Evolutionary conservation across 2,329 filamentous ascomycete genomes (phyloP), one percentile per base, ranked within the genome.

Genomic region (Apiospora arundinis): DNA sequence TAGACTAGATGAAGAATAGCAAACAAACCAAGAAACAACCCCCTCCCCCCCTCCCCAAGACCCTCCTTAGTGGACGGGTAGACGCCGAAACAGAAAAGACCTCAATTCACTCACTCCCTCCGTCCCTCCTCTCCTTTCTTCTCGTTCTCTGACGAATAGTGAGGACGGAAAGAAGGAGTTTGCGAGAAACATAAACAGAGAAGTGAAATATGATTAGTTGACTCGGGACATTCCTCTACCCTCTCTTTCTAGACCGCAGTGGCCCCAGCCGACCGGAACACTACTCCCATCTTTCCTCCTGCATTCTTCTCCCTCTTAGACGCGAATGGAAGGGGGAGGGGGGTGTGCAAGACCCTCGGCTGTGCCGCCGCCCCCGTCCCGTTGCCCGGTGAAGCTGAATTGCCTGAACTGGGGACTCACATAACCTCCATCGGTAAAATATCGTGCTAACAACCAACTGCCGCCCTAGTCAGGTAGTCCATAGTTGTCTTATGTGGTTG

Each of bases 31-130:
- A 60, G 32, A 63, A 18, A 56, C 49, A 56, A 37, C 28, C 28
- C 7, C 16, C 28, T 37, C 32, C 52, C 14, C 37, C 11, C 37
- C 11, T 40, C 42, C 14, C n/a, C n/a, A n/a, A n/a, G n/a, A 44
- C 14, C 42, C 42, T 44, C 42, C 28, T 63, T 28, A 63, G 56
- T 63, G 56, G 56, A 63, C 56, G 56, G 56, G 32, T 40, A 63
- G 56, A 40, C 56, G 56, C 32, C 32, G 56, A 12, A 63, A 63
- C 56, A 60, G 28, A 37, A 60, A 60, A 37, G 16, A 37, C 28
- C 52, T 60, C 28, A 9, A 32, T 14, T 32, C 49, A 56, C 25
- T 32, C 14, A 14, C 49, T 7, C 16, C 32, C 32, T 32, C 32
- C 32, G 32, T 32, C 6, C 32, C 32, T 32, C 32, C 32, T 32